Evolutionary conservation across 1,284 basidiomycete species (phyloP).

Genomic region (Microbotryum lychnidis-dioicae): DNA sequence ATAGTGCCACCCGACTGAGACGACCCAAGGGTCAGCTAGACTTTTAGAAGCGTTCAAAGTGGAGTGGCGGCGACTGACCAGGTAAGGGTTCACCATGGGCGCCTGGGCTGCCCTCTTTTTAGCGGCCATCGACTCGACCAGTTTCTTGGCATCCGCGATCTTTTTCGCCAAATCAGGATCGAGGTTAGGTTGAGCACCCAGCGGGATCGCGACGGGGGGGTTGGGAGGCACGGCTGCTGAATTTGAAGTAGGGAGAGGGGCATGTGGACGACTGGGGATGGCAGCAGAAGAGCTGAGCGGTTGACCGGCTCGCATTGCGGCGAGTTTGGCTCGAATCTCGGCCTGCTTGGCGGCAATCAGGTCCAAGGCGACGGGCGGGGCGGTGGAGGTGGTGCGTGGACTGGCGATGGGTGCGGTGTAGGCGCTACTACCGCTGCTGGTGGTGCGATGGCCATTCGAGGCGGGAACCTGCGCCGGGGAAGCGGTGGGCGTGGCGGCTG

Average conservation of each 20-base stretch:
- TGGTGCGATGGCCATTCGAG: slow-evolving; percentile 10
- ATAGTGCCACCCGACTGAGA: not conserved
- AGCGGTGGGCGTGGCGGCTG: slow-evolving; percentile 26
- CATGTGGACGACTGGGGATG: not conserved
- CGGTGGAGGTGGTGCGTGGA: not conserved
- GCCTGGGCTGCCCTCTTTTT: slow-evolving; percentile 19
- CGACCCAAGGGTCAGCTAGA: slow-evolving; percentile 1
- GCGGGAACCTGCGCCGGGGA: slow-evolving; percentile 18
- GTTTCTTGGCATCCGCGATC: slow-evolving; percentile 35
- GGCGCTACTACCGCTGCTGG: not conserved
- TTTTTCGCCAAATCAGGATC: slow-evolving; percentile 27
- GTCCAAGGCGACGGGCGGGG: slow-evolving; percentile 15
- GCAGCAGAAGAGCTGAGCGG: not conserved
- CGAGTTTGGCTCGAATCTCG: slow-evolving; percentile 31
- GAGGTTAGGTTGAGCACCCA: slow-evolving; percentile 9
- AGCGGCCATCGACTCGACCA: slow-evolving; percentile 33
- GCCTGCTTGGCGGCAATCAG: slow-evolving; percentile 30
- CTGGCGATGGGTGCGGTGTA: not conserved
- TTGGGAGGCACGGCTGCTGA: slow-evolving; percentile 1
- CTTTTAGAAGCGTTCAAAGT: not conserved
- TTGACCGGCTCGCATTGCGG: slow-evolving; percentile 21
- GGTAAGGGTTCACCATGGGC: slow-evolving; percentile 56
- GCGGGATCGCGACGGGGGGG: slow-evolving; percentile 9
- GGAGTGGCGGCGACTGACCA: slow-evolving; percentile 47
- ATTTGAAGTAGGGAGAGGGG: not conserved